Percentiles rank a stretch among this genome's conserved stretches.
Evolutionary conservation across 1,284 basidiomycete genomes (phyloP).

Genomic region (Rhodotorula sp.): DNA sequence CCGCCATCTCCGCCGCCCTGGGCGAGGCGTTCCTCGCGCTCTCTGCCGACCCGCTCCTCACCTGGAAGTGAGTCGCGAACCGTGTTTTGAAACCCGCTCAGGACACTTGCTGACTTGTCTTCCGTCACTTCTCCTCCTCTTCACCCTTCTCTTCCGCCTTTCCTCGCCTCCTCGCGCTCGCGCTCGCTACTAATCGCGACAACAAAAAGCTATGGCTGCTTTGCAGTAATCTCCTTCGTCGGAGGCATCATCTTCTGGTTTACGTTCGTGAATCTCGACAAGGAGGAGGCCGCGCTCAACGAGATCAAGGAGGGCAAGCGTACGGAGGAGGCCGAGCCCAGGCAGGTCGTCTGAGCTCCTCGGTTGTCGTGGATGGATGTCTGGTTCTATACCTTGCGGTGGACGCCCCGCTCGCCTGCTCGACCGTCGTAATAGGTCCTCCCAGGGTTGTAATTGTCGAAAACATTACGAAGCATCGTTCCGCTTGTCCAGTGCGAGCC

Average conservation of each 20-base stretch:
- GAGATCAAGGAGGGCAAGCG: constrained; percentile 18
- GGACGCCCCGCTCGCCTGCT: too few relatives aligned
- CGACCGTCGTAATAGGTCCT: background rate
- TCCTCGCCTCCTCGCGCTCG: too few relatives aligned
- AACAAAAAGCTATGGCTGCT: constrained; percentile 55
- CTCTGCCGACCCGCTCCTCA: constrained; percentile 54
- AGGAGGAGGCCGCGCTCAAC: constrained; percentile 39
- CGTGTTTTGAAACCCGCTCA: too few relatives aligned
- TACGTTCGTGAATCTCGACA: constrained; percentile 50
- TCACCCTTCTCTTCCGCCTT: too few relatives aligned
- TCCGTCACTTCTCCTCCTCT: too few relatives aligned
- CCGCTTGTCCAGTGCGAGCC: too few relatives aligned
- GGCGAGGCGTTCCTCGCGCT: constrained; percentile 60
- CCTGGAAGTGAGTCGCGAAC: constrained; percentile 27
- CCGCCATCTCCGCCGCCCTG: constrained; percentile 50
- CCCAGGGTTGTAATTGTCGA: background rate
- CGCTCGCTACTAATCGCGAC: too few relatives aligned
- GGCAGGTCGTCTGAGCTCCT: background rate
- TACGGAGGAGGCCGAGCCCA: background rate
- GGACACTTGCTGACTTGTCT: too few relatives aligned
- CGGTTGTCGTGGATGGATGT: background rate
- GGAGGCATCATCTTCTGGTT: constrained; percentile 62
- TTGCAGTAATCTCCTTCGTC: constrained; percentile 56
- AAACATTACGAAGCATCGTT: too few relatives aligned
- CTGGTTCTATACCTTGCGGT: background rate